A percentile compares a stretch with the other conserved stretches of the same genome.
These are phyloP conservation scores for Xylaria telfairii DNA, from an alignment of 495 filamentous ascomycete genomes.

Conservation along the genomic window DNA sequence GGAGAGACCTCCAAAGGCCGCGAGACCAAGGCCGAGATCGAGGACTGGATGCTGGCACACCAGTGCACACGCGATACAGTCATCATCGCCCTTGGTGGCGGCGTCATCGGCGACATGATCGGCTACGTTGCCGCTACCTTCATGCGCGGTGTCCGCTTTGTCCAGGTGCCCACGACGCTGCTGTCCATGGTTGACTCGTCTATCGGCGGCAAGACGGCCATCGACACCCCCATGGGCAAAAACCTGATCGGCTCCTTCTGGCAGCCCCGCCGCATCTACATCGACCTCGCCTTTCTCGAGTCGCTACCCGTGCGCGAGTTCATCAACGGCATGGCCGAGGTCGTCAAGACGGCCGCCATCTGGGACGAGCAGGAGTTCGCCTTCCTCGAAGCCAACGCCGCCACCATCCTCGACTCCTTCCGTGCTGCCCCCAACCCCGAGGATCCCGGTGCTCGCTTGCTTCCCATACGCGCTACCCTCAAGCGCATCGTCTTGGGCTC, in stretches of 20 bases:
- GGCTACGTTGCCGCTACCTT: conserved; percentile 97
- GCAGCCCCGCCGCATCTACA: conserved; percentile 92
- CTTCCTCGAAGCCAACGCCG: conserved; percentile 80
- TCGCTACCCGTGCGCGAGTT: conserved; percentile 91
- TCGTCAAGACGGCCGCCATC: conserved; percentile 97
- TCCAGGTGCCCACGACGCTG: conserved; percentile 94
- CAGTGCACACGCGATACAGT: conserved; percentile 94
- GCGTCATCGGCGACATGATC: conserved; percentile 97
- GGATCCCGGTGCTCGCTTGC: conserved; percentile 60
- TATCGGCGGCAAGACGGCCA: conserved; percentile 97
- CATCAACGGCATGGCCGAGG: conserved; percentile 98
- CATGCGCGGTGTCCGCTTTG: conserved; percentile 95
- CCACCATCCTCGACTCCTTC: conserved; percentile 73
- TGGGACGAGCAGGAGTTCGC: conserved; percentile 90
- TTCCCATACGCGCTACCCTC: conserved; percentile 73
- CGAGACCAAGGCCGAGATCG: conserved; percentile 90
- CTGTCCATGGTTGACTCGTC: conserved; percentile 98
- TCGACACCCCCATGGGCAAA: conserved; percentile 96
- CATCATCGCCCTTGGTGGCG: conserved; percentile 93
- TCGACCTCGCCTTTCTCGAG: conserved; percentile 91
- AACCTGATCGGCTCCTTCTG: conserved; percentile 96
- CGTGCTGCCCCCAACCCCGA: conserved; percentile 56
- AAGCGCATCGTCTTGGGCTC: conserved; percentile 89
- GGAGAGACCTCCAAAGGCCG: conserved; percentile 93
- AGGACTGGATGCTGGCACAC: conserved; percentile 95